Conservation (phyloP, 2,329 filamentous ascomycete genomes). For the Chaetomiaceae sp. region DNA sequence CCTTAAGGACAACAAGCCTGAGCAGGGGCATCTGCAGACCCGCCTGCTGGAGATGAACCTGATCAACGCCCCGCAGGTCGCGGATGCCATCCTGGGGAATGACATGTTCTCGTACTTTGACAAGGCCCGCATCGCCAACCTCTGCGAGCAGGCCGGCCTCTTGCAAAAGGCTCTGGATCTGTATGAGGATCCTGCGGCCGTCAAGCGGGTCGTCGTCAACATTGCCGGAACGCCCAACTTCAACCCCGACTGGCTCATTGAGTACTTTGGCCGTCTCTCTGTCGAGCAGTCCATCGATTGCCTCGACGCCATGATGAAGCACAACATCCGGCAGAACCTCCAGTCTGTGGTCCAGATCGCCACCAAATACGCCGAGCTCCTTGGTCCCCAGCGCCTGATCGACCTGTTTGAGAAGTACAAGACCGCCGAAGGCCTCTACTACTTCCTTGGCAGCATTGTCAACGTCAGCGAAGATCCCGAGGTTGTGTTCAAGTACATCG, state of each 20-base stretch:
- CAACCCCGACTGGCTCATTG: slow-evolving; percentile 84
- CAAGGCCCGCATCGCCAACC: slow-evolving; percentile 77
- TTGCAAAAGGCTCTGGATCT: slow-evolving; percentile 86
- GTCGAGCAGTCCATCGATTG: slow-evolving; percentile 94
- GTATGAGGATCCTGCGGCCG: slow-evolving; percentile 81
- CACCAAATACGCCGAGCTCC: slow-evolving; percentile 94
- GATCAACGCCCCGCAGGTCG: slow-evolving; percentile 92
- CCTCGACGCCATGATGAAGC: slow-evolving; percentile 91
- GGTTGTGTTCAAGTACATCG: slow-evolving; percentile 99
- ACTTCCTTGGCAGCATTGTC: slow-evolving; percentile 96
- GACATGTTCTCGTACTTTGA: slow-evolving; percentile 99
- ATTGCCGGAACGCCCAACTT: slow-evolving; percentile 79
- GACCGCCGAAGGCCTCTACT: slow-evolving; percentile 94
- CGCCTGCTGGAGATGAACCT: slow-evolving; percentile 97
- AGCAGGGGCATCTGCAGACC: slow-evolving; percentile 91
- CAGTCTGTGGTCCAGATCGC: slow-evolving; percentile 92
- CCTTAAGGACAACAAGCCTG: slow-evolving; percentile 88
- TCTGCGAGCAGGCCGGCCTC: slow-evolving; percentile 91
- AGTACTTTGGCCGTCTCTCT: slow-evolving; percentile 89
- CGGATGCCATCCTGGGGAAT: slow-evolving; percentile 94
- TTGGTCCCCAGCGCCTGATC: slow-evolving; percentile 82
- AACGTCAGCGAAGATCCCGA: slow-evolving; percentile 94
- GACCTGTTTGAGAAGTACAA: slow-evolving; percentile 97
- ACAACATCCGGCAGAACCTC: slow-evolving; percentile 95
- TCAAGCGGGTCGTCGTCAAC: slow-evolving; percentile 87